Conservation (phyloP, 2,329 filamentous ascomycete species). For the Bisporella sp. region DNA sequence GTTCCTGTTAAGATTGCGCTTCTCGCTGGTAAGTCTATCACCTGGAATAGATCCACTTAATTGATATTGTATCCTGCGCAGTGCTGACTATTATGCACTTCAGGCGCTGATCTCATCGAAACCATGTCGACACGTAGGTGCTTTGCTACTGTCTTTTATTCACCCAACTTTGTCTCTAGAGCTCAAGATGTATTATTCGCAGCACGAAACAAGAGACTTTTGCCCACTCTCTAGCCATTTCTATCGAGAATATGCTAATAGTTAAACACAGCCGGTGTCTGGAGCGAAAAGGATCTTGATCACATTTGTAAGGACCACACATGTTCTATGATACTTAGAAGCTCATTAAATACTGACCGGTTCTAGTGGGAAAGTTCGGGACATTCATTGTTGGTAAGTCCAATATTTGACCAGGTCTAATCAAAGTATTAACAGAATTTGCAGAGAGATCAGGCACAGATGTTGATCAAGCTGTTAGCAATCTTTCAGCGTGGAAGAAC, state of each 20-base stretch:
- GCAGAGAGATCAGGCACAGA: constrained; percentile 76
- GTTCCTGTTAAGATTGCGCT: constrained; percentile 66
- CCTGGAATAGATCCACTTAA: background rate
- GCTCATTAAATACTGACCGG: too few species aligned
- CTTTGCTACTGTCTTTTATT: too few species aligned
- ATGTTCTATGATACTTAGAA: too few species aligned
- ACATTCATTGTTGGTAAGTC: constrained; percentile 59
- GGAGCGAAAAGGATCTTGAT: constrained; percentile 78
- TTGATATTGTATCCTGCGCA: background rate
- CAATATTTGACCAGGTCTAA: too few species aligned
- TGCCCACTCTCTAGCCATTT: too few species aligned
- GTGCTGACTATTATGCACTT: background rate
- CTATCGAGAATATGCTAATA: too few species aligned
- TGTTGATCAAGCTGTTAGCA: constrained; percentile 76
- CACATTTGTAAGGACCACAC: constrained; percentile 74
- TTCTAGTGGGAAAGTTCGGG: constrained; percentile 33
- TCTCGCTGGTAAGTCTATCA: constrained; percentile 46
- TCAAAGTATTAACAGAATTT: too few species aligned
- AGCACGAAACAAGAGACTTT: too few species aligned
- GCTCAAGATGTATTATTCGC: too few species aligned
- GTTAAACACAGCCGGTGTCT: constrained; percentile 42
- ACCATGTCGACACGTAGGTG: constrained; percentile 50
- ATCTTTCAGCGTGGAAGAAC: constrained; percentile 71
- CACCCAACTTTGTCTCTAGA: too few species aligned
- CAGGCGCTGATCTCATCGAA: constrained; percentile 66